Percentiles rank a stretch among this genome's conserved stretches.
phyloP scores from a whole-genome alignment of 75 land plant genomes.

The Picea sitchensis region DNA sequence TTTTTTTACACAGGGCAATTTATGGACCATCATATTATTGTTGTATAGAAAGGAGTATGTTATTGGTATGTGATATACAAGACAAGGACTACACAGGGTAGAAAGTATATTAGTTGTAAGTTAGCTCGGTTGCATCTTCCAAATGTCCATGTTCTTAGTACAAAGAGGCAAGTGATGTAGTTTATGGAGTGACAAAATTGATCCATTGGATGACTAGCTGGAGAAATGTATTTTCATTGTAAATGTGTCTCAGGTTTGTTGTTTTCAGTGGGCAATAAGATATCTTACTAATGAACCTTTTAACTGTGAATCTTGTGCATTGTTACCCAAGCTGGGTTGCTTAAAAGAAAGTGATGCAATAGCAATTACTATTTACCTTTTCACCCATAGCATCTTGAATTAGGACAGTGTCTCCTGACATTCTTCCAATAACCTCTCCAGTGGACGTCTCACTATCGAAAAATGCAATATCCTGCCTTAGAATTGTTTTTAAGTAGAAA shows the following conservation, averaged over 20 bases:
- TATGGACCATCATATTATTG: neutral
- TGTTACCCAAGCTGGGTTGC: neutral
- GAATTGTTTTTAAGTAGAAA: constrained; percentile 62
- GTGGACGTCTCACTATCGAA: constrained; percentile 88
- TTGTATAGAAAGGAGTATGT: neutral
- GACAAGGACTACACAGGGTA: too few relatives aligned
- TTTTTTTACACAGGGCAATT: too few relatives aligned
- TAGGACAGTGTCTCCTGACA: constrained; percentile 89
- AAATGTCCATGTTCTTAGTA: neutral
- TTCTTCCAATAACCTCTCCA: constrained; percentile 81
- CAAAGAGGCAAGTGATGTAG: neutral
- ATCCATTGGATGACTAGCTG: neutral
- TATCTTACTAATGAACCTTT: neutral
- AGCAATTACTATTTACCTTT: constrained; percentile 46
- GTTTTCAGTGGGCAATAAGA: neutral
- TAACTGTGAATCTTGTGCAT: neutral
- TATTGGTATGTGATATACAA: too few relatives aligned
- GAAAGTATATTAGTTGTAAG: neutral
- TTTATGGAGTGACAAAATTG: neutral
- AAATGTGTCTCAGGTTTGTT: neutral
- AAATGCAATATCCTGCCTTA: constrained; percentile 77
- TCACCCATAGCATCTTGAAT: constrained; percentile 98
- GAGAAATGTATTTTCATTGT: neutral
- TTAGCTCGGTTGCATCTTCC: neutral
- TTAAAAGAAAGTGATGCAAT: neutral